These are phyloP conservation scores for Phytophthora vignae DNA, from an alignment of 352 stramenopile genomes.

Conservation along the genomic window DNA sequence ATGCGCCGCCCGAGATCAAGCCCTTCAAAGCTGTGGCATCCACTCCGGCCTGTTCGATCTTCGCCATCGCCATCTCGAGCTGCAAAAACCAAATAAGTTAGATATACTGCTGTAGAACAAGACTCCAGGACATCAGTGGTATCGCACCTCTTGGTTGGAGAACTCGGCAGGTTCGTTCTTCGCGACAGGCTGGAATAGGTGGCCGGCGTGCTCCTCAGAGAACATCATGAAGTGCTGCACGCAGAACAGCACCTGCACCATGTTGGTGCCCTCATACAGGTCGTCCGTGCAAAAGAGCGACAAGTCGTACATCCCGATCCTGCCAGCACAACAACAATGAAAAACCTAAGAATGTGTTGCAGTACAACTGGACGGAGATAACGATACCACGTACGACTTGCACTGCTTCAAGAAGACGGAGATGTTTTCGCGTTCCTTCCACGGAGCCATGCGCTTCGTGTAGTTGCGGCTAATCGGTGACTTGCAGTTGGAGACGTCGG, in stretches of 20 bases:
- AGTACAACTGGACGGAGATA: background rate
- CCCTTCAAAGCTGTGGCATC: slow-evolving; percentile 56
- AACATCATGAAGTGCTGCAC: slow-evolving; percentile 83
- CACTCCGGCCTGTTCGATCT: slow-evolving; percentile 68
- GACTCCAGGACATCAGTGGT: background rate
- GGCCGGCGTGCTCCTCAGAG: slow-evolving; percentile 51
- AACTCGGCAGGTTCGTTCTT: slow-evolving; percentile 54
- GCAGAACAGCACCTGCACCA: slow-evolving; percentile 85
- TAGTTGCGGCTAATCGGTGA: slow-evolving; percentile 85
- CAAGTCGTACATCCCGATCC: slow-evolving; percentile 84
- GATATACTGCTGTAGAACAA: background rate
- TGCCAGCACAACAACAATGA: slow-evolving; percentile 16
- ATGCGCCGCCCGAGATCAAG: slow-evolving; percentile 34
- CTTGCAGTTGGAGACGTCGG: slow-evolving; percentile 51
- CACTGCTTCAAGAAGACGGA: slow-evolving; percentile 84
- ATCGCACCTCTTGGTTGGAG: slow-evolving; percentile 70
- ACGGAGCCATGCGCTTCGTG: slow-evolving; percentile 73
- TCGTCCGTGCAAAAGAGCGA: slow-evolving; percentile 88
- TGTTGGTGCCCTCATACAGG: slow-evolving; percentile 86
- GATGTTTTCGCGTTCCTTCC: slow-evolving; percentile 89
- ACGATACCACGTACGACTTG: slow-evolving; percentile 61
- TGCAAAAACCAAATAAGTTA: slow-evolving; percentile 18
- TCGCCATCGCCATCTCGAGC: slow-evolving; percentile 76
- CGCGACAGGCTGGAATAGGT: slow-evolving; percentile 55
- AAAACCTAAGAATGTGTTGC: slow-evolving; percentile 6